These are phyloP conservation scores for Ascochyta viciae-villosae DNA, from an alignment of 2,329 filamentous ascomycete species.

Conservation along the genomic window DNA sequence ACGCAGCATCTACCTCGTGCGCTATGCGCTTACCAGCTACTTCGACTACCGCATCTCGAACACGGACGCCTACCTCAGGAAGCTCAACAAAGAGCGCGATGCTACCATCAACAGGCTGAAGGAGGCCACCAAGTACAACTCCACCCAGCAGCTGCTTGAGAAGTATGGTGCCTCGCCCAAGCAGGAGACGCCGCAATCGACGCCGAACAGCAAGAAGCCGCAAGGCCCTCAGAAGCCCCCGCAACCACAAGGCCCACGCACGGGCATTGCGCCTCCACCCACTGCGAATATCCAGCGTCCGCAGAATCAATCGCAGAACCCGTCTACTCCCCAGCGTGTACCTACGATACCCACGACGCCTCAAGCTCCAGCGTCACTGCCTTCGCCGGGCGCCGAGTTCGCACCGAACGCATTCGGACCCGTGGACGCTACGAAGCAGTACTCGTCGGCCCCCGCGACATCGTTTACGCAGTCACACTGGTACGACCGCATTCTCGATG, in stretches of 20 bases:
- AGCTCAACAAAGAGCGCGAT: slow-evolving; percentile 78
- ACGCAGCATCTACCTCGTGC: slow-evolving; percentile 77
- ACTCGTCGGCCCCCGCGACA: slow-evolving; percentile 46
- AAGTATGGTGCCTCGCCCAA: slow-evolving; percentile 78
- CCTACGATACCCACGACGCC: slow-evolving; percentile 25
- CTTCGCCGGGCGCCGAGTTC: slow-evolving; percentile 65
- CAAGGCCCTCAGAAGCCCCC: slow-evolving; percentile 40
- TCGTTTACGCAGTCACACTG: slow-evolving; percentile 67
- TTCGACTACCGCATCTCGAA: slow-evolving; percentile 83
- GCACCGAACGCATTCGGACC: slow-evolving; percentile 72
- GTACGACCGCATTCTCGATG: slow-evolving; percentile 94
- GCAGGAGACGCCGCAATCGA: slow-evolving; percentile 50
- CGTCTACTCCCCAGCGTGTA: slow-evolving; percentile 39
- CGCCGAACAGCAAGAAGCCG: slow-evolving; percentile 36
- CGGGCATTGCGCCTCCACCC: slow-evolving; percentile 65
- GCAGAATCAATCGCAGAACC: slow-evolving; percentile 30
- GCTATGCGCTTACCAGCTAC: slow-evolving; percentile 70
- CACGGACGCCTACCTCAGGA: slow-evolving; percentile 73
- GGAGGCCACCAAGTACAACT: slow-evolving; percentile 93
- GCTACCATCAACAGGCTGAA: slow-evolving; percentile 94
- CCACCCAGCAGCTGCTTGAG: slow-evolving; percentile 88
- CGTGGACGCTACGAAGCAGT: slow-evolving; percentile 38
- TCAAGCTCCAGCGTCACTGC: slow-evolving; percentile 31
- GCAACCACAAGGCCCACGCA: slow-evolving; percentile 52
- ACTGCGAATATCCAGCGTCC: slow-evolving; percentile 68